Conservation (phyloP, 805 yeast genomes). For the Wickerhamiella nectarea region DNA sequence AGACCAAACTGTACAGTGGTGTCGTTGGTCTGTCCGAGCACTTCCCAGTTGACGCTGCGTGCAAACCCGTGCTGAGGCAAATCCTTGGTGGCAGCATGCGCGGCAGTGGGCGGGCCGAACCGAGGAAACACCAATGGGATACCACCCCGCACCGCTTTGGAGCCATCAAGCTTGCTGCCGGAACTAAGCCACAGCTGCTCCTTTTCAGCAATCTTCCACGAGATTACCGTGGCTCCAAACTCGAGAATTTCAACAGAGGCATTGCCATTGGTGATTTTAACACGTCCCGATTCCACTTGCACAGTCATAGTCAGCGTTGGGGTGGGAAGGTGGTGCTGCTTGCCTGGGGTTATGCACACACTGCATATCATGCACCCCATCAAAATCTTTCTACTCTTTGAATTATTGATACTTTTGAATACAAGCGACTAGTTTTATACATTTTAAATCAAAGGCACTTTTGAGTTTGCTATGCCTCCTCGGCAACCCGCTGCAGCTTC, state of each 20-base stretch:
- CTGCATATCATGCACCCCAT: neutral
- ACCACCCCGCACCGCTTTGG: conserved; percentile 94
- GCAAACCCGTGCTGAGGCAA: conserved; percentile 98
- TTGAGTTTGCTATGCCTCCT: neutral
- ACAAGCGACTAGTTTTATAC: too few species aligned
- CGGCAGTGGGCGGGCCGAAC: conserved; percentile 41
- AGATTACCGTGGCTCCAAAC: conserved; percentile 77
- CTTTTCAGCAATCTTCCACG: conserved; percentile 59
- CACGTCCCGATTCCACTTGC: conserved; percentile 3
- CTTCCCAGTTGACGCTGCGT: conserved; percentile 82
- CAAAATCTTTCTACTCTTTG: too few species aligned
- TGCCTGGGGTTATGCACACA: neutral
- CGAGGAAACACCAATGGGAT: conserved; percentile 92
- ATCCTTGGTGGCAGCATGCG: conserved; percentile 30
- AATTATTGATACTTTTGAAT: too few species aligned
- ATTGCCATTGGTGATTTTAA: conserved; percentile 15
- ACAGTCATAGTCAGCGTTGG: conserved; percentile 1
- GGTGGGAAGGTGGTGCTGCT: too few species aligned
- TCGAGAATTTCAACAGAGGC: conserved; percentile 48
- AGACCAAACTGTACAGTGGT: conserved; percentile 76
- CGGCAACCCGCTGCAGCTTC: too few species aligned
- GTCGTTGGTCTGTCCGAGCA: conserved; percentile 67
- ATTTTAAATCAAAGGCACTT: too few species aligned
- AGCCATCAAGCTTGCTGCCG: conserved; percentile 70
- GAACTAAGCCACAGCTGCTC: conserved; percentile 68